Conservation (phyloP, 2,329 filamentous ascomycete species). For the Coniochaeta sp. region DNA sequence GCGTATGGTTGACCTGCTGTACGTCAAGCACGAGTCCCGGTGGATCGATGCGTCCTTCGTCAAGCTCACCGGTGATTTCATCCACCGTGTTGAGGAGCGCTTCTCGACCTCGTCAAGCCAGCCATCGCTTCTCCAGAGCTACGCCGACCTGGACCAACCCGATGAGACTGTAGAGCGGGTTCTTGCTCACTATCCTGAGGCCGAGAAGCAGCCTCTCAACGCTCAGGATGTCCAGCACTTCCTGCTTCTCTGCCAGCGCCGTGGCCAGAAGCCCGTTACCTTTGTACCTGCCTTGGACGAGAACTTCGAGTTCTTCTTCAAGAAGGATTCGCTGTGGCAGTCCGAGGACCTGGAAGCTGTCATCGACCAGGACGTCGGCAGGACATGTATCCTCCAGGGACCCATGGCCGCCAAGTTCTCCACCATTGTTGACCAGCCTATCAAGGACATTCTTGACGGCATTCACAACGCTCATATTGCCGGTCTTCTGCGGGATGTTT, state of each 20-base stretch:
- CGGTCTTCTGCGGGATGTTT: conserved; percentile 71
- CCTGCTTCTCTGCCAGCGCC: conserved; percentile 82
- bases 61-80: conserved; percentile 86
- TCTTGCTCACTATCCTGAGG: conserved; percentile 75
- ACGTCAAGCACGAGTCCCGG: conserved; percentile 80
- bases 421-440: conserved; percentile 82
- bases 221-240: conserved; percentile 98
- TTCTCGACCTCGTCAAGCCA: conserved; percentile 70
- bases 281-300: conserved; percentile 95
- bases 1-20: conserved; percentile 84
- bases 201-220: conserved; percentile 87
- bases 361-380: conserved; percentile 89
- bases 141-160: conserved; percentile 78
- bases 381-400: conserved; percentile 93
- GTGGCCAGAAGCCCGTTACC: conserved; percentile 90
- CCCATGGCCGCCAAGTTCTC: conserved; percentile 90
- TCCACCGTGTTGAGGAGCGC: conserved; percentile 92
- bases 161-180: conserved; percentile 73
- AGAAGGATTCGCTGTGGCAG: conserved; percentile 99
- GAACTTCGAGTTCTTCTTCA: conserved; percentile 99
- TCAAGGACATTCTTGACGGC: conserved; percentile 88
- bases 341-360: conserved; percentile 96
- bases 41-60: conserved; percentile 87
- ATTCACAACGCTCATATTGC: conserved; percentile 87
- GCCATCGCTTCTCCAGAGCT: conserved; percentile 81